Conservation (phyloP, 805 yeast species). For the Metschnikowia proteae region DNA sequence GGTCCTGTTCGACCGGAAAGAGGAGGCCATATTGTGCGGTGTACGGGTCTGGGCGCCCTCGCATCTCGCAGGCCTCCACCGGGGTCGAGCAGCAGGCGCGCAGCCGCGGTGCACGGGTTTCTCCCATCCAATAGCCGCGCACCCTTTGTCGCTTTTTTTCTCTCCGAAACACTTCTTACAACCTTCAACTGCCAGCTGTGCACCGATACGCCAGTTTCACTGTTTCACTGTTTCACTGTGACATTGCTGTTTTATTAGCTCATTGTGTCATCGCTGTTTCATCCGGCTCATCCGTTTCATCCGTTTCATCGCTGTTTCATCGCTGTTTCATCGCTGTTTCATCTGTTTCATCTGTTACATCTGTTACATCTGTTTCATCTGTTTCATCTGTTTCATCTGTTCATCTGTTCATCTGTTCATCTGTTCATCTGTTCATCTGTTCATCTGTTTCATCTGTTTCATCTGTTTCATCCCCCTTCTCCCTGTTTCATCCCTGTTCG, state of each 20-base stretch:
- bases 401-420: too few relatives aligned
- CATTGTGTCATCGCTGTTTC: too few relatives aligned
- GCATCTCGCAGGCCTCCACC: too few relatives aligned
- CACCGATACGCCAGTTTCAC: background rate
- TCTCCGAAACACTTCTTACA: background rate
- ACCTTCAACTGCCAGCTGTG: background rate
- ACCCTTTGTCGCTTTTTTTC: conserved; percentile 18
- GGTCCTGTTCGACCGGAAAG: too few relatives aligned
- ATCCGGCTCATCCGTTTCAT: too few relatives aligned
- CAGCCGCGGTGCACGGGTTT: conserved; percentile 15
- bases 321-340: too few relatives aligned
- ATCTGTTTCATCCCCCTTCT: too few relatives aligned
- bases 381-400: too few relatives aligned
- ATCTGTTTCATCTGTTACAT: background rate
- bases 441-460: background rate
- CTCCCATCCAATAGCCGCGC: conserved; percentile 16
- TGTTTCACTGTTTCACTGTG: background rate
- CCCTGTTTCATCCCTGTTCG: too few relatives aligned
- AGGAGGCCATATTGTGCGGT: background rate
- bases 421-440: too few relatives aligned
- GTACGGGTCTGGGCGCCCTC: background rate
- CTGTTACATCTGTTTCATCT: background rate
- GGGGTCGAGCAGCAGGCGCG: background rate
- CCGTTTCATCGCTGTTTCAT: too few relatives aligned
- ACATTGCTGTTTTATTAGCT: too few relatives aligned